Conservation (phyloP, 805 yeast genomes). For the Metschnikowia lunata region DNA sequence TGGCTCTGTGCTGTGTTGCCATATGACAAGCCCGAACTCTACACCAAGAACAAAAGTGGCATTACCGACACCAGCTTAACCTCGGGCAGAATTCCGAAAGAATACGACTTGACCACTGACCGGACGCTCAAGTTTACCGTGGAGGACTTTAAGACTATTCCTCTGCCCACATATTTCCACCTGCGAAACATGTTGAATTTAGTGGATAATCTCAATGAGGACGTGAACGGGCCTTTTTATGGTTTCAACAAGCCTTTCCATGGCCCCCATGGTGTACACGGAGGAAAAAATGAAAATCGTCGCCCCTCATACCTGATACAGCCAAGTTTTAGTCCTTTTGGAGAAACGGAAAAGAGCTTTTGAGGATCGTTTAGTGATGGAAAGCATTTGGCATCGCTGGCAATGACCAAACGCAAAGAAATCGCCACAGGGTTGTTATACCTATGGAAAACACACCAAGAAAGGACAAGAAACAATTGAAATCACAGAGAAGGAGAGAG, state of each 20-base stretch:
- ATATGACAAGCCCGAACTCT: constrained; percentile 32
- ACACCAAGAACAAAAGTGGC: constrained; percentile 14
- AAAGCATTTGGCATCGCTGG: too few species aligned
- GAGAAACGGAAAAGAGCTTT: constrained; percentile 4
- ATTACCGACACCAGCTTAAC: constrained; percentile 1
- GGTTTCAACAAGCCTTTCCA: constrained; percentile 27
- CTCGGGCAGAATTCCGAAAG: constrained; percentile 27
- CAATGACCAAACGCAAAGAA: too few species aligned
- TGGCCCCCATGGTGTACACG: not conserved
- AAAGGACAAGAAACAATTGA: too few species aligned
- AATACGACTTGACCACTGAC: constrained; percentile 37
- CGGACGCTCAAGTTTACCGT: constrained; percentile 40
- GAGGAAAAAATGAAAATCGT: constrained; percentile 1
- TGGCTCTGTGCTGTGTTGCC: constrained; percentile 48
- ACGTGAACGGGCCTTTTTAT: constrained; percentile 38
- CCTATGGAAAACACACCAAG: too few species aligned
- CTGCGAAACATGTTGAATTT: constrained; percentile 46
- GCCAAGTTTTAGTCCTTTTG: constrained; percentile 15
- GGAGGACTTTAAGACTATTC: constrained; percentile 39
- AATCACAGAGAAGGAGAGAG: too few species aligned
- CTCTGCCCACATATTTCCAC: constrained; percentile 48
- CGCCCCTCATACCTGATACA: constrained; percentile 11
- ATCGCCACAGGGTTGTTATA: too few species aligned
- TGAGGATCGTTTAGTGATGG: not conserved
- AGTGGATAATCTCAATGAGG: constrained; percentile 41